A percentile compares a stretch with the other conserved stretches of the same genome.
Conservation (phyloP, 2,329 filamentous ascomycete genomes). For the Fusarium odoratissimum region DNA sequence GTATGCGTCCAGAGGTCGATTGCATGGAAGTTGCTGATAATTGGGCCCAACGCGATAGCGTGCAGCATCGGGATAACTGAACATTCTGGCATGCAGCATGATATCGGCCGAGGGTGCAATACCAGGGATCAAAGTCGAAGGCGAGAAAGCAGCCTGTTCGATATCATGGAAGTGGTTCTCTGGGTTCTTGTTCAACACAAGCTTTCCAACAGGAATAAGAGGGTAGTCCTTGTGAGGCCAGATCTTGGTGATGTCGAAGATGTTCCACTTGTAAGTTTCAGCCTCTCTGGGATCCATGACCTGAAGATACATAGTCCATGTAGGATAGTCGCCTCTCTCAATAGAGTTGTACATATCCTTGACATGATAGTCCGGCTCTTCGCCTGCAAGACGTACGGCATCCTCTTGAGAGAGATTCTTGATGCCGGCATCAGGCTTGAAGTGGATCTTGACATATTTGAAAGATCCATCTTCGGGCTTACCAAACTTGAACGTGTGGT, state of each 20-base stretch:
- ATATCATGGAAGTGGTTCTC: slow-evolving; percentile 62
- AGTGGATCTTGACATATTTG: slow-evolving; percentile 14
- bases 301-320: background rate
- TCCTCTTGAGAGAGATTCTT: background rate
- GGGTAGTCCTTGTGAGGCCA: slow-evolving; percentile 3
- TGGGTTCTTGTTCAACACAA: background rate
- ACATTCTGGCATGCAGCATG: slow-evolving; percentile 60
- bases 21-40: slow-evolving; percentile 59
- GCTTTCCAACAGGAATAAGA: background rate
- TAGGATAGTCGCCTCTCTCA: background rate
- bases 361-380: slow-evolving; percentile 4
- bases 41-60: slow-evolving; percentile 65
- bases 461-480: slow-evolving; percentile 9
- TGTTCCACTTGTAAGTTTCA: slow-evolving; percentile 4
- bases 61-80: slow-evolving; percentile 62
- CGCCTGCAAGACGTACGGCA: background rate
- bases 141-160: slow-evolving; percentile 64
- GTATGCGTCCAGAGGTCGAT: slow-evolving; percentile 13
- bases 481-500: slow-evolving; percentile 5
- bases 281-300: slow-evolving; percentile 8
- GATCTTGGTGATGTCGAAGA: slow-evolving; percentile 12
- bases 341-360: slow-evolving; percentile 4
- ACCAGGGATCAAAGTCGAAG: slow-evolving; percentile 62
- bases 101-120: slow-evolving; percentile 61
- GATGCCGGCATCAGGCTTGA: slow-evolving; percentile 8